Conservation (phyloP, 208 protist species). For the Acanthamoeba castellanii region DNA sequence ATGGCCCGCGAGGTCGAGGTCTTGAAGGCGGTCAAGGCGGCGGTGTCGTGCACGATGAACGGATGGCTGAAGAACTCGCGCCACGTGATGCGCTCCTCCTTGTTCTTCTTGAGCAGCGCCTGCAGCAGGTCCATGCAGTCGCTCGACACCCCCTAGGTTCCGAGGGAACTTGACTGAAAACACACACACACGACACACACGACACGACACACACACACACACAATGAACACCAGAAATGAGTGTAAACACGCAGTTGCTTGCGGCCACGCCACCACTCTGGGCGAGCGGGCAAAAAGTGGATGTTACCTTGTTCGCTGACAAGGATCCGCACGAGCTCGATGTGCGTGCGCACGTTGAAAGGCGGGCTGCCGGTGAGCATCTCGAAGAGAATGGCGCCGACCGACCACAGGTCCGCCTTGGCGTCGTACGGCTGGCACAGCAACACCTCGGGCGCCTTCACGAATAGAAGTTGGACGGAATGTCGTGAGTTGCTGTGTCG, state of each 20-base stretch:
- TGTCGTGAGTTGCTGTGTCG: not conserved
- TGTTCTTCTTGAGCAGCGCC: constrained; percentile 59
- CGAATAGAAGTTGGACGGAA: not conserved
- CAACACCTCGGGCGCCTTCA: constrained; percentile 44
- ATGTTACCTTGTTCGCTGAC: constrained; percentile 22
- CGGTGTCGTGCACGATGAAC: not conserved
- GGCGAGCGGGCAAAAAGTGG: not conserved
- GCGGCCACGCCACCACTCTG: not conserved
- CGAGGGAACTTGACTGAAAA: constrained; percentile 17
- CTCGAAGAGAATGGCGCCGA: constrained; percentile 57
- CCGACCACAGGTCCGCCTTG: constrained; percentile 67
- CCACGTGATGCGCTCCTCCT: constrained; percentile 64
- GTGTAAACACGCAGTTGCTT: no score
- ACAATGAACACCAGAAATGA: not conserved
- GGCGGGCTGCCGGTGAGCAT: constrained; percentile 64
- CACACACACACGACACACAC: not conserved
- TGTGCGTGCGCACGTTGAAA: constrained; percentile 60
- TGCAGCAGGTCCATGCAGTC: constrained; percentile 64
- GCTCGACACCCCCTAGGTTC: constrained; percentile 2
- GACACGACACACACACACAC: not conserved
- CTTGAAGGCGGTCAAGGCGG: not conserved
- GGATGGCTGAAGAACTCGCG: constrained; percentile 67
- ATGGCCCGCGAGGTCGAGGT: not conserved
- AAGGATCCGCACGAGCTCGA: constrained; percentile 54
- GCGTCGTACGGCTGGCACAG: constrained; percentile 65